Evolutionary conservation across 768 basidiomycete species (phyloP).

Genomic region (Xerocomellus chrysenteron): DNA sequence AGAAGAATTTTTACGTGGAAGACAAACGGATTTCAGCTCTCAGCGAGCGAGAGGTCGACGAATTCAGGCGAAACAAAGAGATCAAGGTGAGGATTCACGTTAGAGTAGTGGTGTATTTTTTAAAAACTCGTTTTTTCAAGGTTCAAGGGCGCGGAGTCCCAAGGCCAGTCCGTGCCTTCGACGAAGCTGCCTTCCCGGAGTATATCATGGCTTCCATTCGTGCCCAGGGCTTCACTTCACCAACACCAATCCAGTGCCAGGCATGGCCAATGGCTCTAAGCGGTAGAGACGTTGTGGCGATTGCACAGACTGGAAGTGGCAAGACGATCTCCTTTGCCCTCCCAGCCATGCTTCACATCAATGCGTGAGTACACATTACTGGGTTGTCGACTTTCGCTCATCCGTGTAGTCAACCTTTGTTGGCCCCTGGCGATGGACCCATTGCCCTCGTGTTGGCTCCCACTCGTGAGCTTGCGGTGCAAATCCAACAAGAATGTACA

Average conservation of each 20-base stretch:
- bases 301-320: constrained; percentile 97
- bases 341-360: constrained; percentile 99
- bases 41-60: constrained; percentile 83
- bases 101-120: background rate
- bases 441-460: constrained; percentile 96
- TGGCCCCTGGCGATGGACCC: constrained; percentile 93
- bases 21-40: constrained; percentile 79
- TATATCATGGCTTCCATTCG: constrained; percentile 93
- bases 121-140: constrained; percentile 37
- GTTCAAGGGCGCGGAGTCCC: constrained; percentile 88
- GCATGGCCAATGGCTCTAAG: constrained; percentile 99
- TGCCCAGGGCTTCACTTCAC: constrained; percentile 87
- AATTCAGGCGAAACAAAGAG: constrained; percentile 79
- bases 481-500: constrained; percentile 98
- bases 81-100: constrained; percentile 62
- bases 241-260: constrained; percentile 97
- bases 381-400: background rate
- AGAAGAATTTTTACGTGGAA: constrained; percentile 97
- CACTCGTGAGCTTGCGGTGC: constrained; percentile 97
- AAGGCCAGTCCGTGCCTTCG: constrained; percentile 86
- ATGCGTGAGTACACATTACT: constrained; percentile 65
- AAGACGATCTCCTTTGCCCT: constrained; percentile 99
- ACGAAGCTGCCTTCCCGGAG: constrained; percentile 94
- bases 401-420: constrained; percentile 74
- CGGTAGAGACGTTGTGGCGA: constrained; percentile 92